Evolutionary conservation across 2,329 filamentous ascomycete genomes (phyloP).

Genomic region (Exophiala spinifera): DNA sequence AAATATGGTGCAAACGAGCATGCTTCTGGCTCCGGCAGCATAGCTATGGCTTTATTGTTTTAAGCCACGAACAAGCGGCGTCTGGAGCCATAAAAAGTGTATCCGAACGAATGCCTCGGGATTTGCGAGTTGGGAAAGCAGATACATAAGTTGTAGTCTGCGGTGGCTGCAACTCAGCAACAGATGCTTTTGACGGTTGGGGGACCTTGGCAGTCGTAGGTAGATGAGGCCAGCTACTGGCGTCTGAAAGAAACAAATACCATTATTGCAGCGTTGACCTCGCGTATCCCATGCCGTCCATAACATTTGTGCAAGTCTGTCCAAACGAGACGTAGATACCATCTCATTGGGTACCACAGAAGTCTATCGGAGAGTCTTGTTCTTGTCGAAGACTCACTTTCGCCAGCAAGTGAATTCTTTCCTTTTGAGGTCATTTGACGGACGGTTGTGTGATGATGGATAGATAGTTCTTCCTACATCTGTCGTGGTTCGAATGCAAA

Average conservation of each 20-base stretch:
- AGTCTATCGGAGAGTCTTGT: too few relatives aligned
- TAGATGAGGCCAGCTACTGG: neutral
- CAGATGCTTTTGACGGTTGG: neutral
- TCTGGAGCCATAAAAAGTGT: neutral
- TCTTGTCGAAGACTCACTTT: too few relatives aligned
- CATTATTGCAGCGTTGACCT: neutral
- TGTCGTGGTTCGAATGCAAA: neutral
- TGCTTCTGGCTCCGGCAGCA: neutral
- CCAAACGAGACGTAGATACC: neutral
- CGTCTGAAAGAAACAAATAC: constrained; percentile 22
- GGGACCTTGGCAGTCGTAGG: neutral
- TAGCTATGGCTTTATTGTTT: neutral
- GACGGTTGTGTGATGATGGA: neutral
- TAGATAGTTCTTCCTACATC: neutral
- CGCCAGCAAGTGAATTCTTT: neutral
- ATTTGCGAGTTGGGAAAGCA: too few relatives aligned
- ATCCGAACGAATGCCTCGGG: neutral
- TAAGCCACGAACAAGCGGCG: constrained; percentile 1
- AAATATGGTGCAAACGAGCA: neutral
- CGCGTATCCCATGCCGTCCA: too few relatives aligned
- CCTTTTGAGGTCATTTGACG: neutral
- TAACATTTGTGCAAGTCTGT: too few relatives aligned
- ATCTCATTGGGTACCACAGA: neutral
- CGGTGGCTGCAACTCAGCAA: neutral
- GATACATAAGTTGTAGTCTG: too few relatives aligned